Evolutionary conservation across 257 asterid species (phyloP).

Genomic region (Fraxinus quadrangulata): DNA sequence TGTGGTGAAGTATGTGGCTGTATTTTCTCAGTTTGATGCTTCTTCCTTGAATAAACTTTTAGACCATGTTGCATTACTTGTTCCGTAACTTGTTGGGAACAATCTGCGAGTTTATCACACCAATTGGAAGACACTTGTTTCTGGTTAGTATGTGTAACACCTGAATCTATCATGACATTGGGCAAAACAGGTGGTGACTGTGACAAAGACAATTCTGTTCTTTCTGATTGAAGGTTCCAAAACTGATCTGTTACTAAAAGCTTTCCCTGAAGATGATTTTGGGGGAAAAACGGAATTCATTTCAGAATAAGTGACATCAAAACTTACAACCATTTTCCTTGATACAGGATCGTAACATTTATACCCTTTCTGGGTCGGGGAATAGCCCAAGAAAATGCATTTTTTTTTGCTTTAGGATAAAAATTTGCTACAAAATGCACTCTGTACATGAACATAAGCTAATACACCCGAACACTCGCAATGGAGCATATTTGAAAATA

Average conservation of each 20-base stretch:
- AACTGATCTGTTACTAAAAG: neutral
- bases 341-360: too few relatives aligned
- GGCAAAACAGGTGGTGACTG: neutral
- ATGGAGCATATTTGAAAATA: too few relatives aligned
- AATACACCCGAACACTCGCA: too few relatives aligned
- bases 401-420: too few relatives aligned
- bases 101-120: neutral
- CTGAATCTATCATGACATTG: neutral
- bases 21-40: neutral
- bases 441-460: too few relatives aligned
- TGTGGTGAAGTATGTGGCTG: neutral
- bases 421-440: too few relatives aligned
- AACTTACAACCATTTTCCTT: neutral
- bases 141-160: neutral
- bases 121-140: neutral
- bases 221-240: too few relatives aligned
- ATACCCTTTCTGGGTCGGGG: too few relatives aligned
- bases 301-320: neutral
- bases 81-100: neutral
- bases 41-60: neutral
- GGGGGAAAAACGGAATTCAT: neutral
- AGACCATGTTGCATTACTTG: neutral
- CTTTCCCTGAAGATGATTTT: too few relatives aligned
- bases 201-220: neutral
- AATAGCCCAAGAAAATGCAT: too few relatives aligned